Evolutionary conservation across 2,329 filamentous ascomycete species (phyloP), one percentile per base, ranked within the genome.

Genomic region (Metarhizium anisopliae): DNA sequence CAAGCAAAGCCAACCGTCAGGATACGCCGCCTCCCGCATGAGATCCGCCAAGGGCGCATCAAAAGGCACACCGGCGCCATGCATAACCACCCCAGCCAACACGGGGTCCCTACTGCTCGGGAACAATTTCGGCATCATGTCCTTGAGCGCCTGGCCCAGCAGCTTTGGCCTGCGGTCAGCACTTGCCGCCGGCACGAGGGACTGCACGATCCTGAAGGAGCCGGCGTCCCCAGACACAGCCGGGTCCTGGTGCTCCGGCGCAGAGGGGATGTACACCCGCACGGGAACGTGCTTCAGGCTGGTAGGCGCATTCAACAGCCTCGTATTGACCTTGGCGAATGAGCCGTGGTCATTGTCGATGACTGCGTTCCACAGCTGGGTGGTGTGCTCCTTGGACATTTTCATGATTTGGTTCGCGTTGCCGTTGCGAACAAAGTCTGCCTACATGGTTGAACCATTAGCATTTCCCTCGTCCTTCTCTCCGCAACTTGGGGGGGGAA

Each of bases 361-460:
- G 47, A 95, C 89, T 10, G 89, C 81, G 61, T 85, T 81, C 90
- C 92, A 96, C 38, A 96, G 77, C 36, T 86, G 82, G 7, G 85
- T 89, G 14, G 89, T 94, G 68, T 95, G 85, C 50, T 89, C 84
- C 68, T 91, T 92, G 58, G 87, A 90, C 65, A 96, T 76, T 54
- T 85, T 86, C 90, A 96, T 95, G 65, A 95, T 92, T 58, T 88
- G 86, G 68, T 93, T 91, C 16, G 90, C 90, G 54, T 88, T 94
- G 49, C 91, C 90, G 62, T 94, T 93, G 53, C 92, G 83, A 52
- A 95, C 77, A 62, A 91, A 95, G 70, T 96, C 91, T 35, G 92
- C 91, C 78, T 83, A 56, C 16, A 16, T 30, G n/a, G 1, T 29
- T 35, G 38, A 25, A 25, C 32, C 7, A 35, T 35, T 8, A 35